Conservation (phyloP, 768 basidiomycete species). For the Pleurotus tuoliensis region DNA sequence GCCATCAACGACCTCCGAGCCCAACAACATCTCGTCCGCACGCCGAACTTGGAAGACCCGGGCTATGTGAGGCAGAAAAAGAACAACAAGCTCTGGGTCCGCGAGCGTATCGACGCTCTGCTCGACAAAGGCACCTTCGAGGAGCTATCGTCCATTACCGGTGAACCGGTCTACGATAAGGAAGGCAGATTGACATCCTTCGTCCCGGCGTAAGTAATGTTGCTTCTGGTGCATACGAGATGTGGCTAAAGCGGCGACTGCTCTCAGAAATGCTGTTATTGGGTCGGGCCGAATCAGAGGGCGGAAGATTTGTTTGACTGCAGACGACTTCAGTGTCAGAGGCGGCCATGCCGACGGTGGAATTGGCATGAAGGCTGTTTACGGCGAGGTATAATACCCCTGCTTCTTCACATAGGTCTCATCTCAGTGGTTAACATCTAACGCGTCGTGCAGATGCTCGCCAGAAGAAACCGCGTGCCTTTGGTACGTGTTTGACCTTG, state of each 20-base stretch:
- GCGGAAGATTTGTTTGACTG: conserved; percentile 34
- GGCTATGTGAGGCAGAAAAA: conserved; percentile 36
- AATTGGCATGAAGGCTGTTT: conserved; percentile 32
- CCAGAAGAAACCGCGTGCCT: conserved; percentile 30
- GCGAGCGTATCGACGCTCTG: conserved; percentile 30
- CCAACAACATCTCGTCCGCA: conserved; percentile 27
- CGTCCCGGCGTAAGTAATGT: conserved; percentile 28
- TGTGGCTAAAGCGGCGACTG: neutral
- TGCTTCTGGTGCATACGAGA: too few relatives aligned
- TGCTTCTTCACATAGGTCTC: neutral
- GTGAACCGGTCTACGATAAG: conserved; percentile 26
- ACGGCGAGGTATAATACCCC: conserved; percentile 30
- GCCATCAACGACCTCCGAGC: conserved; percentile 26
- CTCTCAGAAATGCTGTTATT: conserved; percentile 30
- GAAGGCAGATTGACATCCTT: conserved; percentile 26
- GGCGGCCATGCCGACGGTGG: conserved; percentile 41
- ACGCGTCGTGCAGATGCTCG: conserved; percentile 21
- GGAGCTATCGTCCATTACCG: conserved; percentile 35
- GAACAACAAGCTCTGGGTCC: conserved; percentile 36
- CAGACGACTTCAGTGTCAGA: conserved; percentile 39
- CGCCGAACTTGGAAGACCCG: conserved; percentile 29
- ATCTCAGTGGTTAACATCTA: neutral
- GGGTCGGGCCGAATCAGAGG: conserved; percentile 31
- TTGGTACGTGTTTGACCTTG: conserved; percentile 20
- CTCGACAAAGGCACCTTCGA: conserved; percentile 29